Evolutionary conservation across 495 filamentous ascomycete species (phyloP), one percentile per base, ranked within the genome.

Genomic region (Parathielavia appendiculata): DNA sequence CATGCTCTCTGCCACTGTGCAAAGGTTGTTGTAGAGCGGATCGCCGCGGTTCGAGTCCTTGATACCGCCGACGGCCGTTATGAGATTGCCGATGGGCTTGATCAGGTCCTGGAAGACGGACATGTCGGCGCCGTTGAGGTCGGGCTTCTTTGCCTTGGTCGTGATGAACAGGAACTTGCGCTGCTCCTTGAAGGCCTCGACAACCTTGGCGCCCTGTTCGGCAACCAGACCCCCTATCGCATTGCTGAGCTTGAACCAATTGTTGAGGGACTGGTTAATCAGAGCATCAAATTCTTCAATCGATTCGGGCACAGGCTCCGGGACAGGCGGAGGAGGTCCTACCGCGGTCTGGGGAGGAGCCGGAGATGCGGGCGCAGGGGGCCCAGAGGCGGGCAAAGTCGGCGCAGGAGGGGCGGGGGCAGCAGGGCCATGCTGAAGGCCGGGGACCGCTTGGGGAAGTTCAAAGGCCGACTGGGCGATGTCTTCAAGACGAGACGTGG

Each of bases 401-500:
- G 72, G 59, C 10, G 66, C 59, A 46, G 65, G 48, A 30, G 70
- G 63, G 19, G 56, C 58, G 48, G 68, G 64, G 17, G 71, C 69
- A 36, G 66, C 57, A 56, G 68, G 53, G 47, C 71, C 62, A 20
- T 79, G 61, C 12, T 74, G 69, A 34, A 73, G 67, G 10, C 30
- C 26, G 61, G 73, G 73, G 39, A 74, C 61, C 43, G 69, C 73
- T 63, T 80, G 79, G 32, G 82, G 72, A 14, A 79, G 69, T 56
- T 85, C 81, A 63, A 80, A 79, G 51, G 88, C 77, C 26, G 86
- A 83, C 64, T 88, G 84, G 20, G 91, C 91, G 67, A 97, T 93
- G 72, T 98, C 93, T 78, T 98, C 93, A 58, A 99, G 81, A 59
- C 95, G 86, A 62, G 91, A 92, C 61, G 93, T 97, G 41, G 93